Conservation (phyloP, 805 yeast species). For the Cyberlindnera xylosilytica region DNA sequence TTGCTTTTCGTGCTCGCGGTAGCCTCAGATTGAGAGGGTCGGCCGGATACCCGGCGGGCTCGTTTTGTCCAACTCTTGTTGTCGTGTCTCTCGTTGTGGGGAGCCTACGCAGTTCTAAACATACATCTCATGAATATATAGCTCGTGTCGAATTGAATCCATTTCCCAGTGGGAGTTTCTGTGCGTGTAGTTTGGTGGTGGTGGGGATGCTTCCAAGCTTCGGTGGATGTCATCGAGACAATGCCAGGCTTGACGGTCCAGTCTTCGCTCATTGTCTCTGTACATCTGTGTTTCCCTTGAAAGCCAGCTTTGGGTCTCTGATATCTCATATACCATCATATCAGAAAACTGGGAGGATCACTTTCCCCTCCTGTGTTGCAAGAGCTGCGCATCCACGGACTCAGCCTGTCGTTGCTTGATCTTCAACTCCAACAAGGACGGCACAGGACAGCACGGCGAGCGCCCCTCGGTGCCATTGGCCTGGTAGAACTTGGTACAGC, state of each 20-base stretch:
- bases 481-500: conserved; percentile 68
- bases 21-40: conserved; percentile 60
- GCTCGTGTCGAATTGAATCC: no score
- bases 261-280: no score
- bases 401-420: conserved; percentile 60
- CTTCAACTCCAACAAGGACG: conserved; percentile 58
- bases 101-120: conserved; percentile 75
- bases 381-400: conserved; percentile 53
- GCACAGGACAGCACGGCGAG: conserved; percentile 78
- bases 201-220: no score
- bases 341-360: no score
- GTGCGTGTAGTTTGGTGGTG: no score
- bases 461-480: conserved; percentile 55
- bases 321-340: no score
- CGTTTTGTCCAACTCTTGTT: conserved; percentile 51
- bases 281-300: no score
- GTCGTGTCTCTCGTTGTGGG: conserved; percentile 38
- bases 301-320: no score
- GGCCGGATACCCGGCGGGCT: neutral
- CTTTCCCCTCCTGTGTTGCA: conserved; percentile 18
- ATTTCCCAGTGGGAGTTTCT: no score
- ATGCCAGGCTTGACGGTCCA: no score
- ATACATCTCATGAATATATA: no score
- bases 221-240: no score
- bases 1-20: conserved; percentile 84